Base-by-base conservation (phyloP, 75 land plant genomes). In the Cupressus sempervirens region DNA sequence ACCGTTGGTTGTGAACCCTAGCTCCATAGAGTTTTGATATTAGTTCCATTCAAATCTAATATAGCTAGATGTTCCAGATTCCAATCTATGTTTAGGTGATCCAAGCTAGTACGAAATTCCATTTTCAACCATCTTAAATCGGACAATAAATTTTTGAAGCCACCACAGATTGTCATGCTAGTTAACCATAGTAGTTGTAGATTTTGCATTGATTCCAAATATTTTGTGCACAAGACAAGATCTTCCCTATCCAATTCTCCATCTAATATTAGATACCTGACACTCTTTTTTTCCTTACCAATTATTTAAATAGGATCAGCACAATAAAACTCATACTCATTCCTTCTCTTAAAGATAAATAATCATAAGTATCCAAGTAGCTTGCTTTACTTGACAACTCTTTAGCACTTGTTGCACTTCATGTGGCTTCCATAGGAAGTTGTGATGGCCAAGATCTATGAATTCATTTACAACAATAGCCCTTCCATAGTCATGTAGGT, bases 401-500 rank as follows among this genome's bases (percentile, higher is more conserved):
- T 70, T 48, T 34, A 86, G 35, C 84, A 86, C 75, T 43, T 73
- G 58, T 26, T 18, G 54, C 38, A 75, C 84, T 14, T 65, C 83
- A 53, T 48, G 16, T n/a, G 32, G 18, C 34, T 82, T 45, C 87
- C 87, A 86, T 45, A 86, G 52, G 76, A 73, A 76, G 14, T 36
- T 86, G 34, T 84, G 34, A 12, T 70, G 14, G 38, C 84, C 84
- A 8, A 43, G 75, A 4, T 85, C 26, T 43, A 48, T 41, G 26
- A 84, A 68, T 48, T 83, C 45, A 7, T 23, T 68, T n/a, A 23
- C n/a, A 18, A 86, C 84, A 10, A 72, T 74, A 72, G 74, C 85
- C 40, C 41, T 70, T 7, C 85, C 87, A 84, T 83, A 40, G 52
- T 86, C 87, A 5, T 84, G 80, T 45, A 86, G 85, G 13, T 82